A percentile compares a stretch with the other conserved stretches of the same genome.
These are phyloP conservation scores for Delonix regia DNA, from an alignment of 306 rosid genomes.

Conservation along the genomic window DNA sequence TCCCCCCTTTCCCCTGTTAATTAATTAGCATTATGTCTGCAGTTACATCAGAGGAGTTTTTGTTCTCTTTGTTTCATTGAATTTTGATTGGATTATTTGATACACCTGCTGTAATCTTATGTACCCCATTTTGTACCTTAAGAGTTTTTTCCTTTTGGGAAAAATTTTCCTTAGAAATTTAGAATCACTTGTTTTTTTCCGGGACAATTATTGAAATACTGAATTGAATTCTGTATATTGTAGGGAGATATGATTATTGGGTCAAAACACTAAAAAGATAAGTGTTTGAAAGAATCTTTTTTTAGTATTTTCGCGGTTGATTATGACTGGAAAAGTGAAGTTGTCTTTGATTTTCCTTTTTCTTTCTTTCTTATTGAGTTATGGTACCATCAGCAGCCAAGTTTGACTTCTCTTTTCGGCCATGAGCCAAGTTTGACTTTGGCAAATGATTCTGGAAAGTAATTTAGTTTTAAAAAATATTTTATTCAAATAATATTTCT, in stretches of 20 bases:
- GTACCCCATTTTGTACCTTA: slow-evolving; percentile 42
- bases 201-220: slow-evolving; percentile 19
- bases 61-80: slow-evolving; percentile 5
- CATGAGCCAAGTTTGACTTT: slow-evolving; percentile 10
- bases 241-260: slow-evolving; percentile 37
- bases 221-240: slow-evolving; percentile 35
- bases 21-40: slow-evolving; percentile 42
- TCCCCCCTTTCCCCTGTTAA: slow-evolving; percentile 29
- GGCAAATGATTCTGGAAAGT: background rate
- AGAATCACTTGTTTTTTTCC: background rate
- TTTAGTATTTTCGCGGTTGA: slow-evolving; percentile 23
- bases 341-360: slow-evolving; percentile 4
- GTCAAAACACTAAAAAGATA: slow-evolving; percentile 15
- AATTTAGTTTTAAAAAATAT: no score
- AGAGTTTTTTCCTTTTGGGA: slow-evolving; percentile 26
- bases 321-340: slow-evolving; percentile 16
- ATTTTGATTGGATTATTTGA: slow-evolving; percentile 40
- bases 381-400: background rate
- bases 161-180: slow-evolving; percentile 31
- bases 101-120: slow-evolving; percentile 42
- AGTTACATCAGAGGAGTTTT: slow-evolving; percentile 42
- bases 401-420: no score
- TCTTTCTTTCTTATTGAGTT: background rate
- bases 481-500: no score
- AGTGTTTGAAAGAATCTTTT: slow-evolving; percentile 31